These are phyloP conservation scores for Rubia tinctorum DNA, from an alignment of 305 asterid genomes.

Conservation along the genomic window DNA sequence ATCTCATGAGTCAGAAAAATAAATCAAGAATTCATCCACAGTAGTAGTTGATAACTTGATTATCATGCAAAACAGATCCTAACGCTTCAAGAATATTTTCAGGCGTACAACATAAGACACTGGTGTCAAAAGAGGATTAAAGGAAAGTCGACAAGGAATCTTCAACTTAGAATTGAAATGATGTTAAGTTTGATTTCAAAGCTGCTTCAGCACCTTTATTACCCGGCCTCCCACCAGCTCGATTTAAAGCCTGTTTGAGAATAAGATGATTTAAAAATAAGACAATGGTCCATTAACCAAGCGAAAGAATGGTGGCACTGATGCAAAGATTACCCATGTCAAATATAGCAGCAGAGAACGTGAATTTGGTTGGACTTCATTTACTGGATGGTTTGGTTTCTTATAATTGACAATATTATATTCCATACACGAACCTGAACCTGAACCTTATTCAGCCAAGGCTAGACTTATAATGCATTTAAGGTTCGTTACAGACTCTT, in stretches of 20 bases:
- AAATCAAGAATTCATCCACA: neutral
- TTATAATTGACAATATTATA: neutral
- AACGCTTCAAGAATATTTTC: neutral
- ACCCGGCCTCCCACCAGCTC: constrained; percentile 97
- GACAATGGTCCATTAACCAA: neutral
- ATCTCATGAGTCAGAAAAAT: neutral
- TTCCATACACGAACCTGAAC: neutral
- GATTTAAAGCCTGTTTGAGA: constrained; percentile 64
- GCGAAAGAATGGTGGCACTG: neutral
- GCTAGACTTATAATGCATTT: neutral
- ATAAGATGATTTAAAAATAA: neutral
- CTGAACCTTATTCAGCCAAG: neutral
- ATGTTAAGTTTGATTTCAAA: constrained; percentile 23
- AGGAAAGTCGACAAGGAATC: neutral
- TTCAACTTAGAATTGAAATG: neutral
- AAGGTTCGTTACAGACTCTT: neutral
- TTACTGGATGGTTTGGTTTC: neutral
- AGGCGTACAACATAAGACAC: neutral
- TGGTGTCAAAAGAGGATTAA: neutral
- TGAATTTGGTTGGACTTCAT: neutral
- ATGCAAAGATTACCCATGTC: neutral
- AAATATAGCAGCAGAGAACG: neutral
- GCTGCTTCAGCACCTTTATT: constrained; percentile 96
- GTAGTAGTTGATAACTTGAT: neutral
- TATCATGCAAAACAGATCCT: neutral